phyloP scores from a whole-genome alignment of 176 grass and related monocot species.

The Bolboschoenus planiculmis region DNA sequence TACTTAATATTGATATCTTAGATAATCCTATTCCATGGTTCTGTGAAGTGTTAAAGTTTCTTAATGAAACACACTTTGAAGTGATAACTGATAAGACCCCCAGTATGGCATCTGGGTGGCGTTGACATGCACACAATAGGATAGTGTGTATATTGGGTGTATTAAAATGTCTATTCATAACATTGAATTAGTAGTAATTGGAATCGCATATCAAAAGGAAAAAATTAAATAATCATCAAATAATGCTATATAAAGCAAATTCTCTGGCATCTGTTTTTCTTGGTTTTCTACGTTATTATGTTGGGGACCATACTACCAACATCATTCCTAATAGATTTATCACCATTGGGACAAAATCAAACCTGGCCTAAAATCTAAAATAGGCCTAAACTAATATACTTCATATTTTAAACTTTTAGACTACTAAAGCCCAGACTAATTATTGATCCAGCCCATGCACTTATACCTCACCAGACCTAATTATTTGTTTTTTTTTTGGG shows the following conservation, averaged over 20 bases:
- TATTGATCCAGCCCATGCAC: neutral
- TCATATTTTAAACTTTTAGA: neutral
- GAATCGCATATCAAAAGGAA: slow-evolving; percentile 18
- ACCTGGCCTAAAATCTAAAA: neutral
- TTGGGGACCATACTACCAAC: slow-evolving; percentile 13
- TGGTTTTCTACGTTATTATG: slow-evolving; percentile 6
- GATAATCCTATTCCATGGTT: neutral
- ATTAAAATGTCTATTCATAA: neutral
- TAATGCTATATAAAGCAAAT: slow-evolving; percentile 7
- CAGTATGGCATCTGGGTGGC: neutral
- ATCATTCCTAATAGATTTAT: neutral
- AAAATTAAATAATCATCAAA: neutral
- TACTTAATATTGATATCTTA: slow-evolving; percentile 17
- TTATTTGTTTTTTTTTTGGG: neutral
- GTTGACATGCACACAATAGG: slow-evolving; percentile 9
- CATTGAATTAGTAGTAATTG: slow-evolving; percentile 3
- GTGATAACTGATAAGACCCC: neutral
- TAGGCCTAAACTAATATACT: neutral
- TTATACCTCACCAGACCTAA: neutral
- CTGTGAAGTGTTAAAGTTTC: neutral
- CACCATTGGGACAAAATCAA: neutral
- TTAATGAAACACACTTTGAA: neutral
- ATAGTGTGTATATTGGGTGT: neutral
- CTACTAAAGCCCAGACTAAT: neutral
- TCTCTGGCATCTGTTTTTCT: neutral